Conservation (phyloP, 345 rosid species). For the Citrus trifoliata region DNA sequence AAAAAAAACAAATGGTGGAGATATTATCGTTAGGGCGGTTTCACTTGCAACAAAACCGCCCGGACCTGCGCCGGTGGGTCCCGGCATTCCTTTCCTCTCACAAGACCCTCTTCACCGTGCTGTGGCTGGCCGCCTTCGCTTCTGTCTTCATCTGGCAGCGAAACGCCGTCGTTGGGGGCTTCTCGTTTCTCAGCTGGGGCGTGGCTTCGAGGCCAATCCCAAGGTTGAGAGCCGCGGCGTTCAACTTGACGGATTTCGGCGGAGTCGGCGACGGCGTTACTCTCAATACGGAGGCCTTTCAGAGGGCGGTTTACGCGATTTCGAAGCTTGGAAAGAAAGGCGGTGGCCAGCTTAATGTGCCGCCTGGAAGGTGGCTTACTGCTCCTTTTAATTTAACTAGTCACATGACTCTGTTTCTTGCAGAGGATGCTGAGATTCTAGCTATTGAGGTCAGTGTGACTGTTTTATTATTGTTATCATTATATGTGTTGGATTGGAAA, state of each 20-base stretch:
- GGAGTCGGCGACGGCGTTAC: constrained; percentile 87
- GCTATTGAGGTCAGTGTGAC: constrained; percentile 60
- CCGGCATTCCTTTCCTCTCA: constrained; percentile 60
- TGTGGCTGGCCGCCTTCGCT: constrained; percentile 81
- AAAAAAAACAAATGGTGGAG: constrained; percentile 45
- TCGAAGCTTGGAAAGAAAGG: constrained; percentile 69
- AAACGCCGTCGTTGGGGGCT: constrained; percentile 38
- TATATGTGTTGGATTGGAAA: not conserved
- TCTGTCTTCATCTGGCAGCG: constrained; percentile 86
- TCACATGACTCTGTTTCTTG: constrained; percentile 86
- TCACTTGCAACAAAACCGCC: constrained; percentile 42
- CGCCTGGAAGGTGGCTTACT: constrained; percentile 93
- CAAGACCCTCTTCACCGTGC: constrained; percentile 67
- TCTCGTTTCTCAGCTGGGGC: constrained; percentile 37
- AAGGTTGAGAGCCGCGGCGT: constrained; percentile 53
- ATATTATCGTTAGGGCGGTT: constrained; percentile 45
- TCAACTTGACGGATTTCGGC: constrained; percentile 88
- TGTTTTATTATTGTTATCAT: too few relatives aligned
- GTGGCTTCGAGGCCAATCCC: constrained; percentile 42
- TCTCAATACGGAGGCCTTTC: constrained; percentile 80
- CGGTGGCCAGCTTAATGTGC: constrained; percentile 93
- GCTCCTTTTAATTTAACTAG: constrained; percentile 96
- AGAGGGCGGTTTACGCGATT: constrained; percentile 76
- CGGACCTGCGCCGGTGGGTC: constrained; percentile 54
- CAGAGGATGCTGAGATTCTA: constrained; percentile 81